A percentile compares a stretch with the other conserved stretches of the same genome.
Evolutionary conservation across 345 rosid genomes (phyloP).

Genomic region (Euphorbia peplus): DNA sequence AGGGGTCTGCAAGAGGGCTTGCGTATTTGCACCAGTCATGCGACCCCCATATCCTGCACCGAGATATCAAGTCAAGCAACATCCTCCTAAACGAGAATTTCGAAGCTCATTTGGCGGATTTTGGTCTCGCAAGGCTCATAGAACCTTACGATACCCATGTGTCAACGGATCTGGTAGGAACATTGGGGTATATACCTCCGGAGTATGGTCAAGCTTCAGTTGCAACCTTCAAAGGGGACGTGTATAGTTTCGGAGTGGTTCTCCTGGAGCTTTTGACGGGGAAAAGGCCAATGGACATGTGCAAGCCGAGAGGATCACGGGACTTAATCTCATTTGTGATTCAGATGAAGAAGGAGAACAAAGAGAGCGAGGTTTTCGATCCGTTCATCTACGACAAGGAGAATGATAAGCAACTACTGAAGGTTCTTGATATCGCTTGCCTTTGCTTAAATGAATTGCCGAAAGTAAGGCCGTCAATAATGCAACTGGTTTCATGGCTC

Average conservation of each 20-base stretch:
- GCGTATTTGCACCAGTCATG: slow-evolving; percentile 76
- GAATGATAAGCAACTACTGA: slow-evolving; percentile 52
- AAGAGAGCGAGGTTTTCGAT: slow-evolving; percentile 69
- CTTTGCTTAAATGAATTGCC: slow-evolving; percentile 60
- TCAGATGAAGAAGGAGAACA: slow-evolving; percentile 59
- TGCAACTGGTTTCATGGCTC: slow-evolving; percentile 69
- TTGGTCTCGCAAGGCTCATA: slow-evolving; percentile 79
- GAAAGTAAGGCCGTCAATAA: slow-evolving; percentile 60
- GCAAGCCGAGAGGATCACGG: slow-evolving; percentile 61
- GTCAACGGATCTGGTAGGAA: slow-evolving; percentile 82
- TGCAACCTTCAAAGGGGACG: slow-evolving; percentile 82
- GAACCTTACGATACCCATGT: slow-evolving; percentile 77
- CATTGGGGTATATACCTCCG: slow-evolving; percentile 85
- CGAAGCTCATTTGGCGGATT: slow-evolving; percentile 81
- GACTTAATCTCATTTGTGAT: slow-evolving; percentile 70
- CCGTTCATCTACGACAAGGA: slow-evolving; percentile 50
- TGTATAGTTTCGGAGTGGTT: slow-evolving; percentile 88
- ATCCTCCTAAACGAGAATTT: slow-evolving; percentile 74
- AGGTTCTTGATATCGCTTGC: slow-evolving; percentile 67
- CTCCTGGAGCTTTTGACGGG: slow-evolving; percentile 84
- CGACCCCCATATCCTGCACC: slow-evolving; percentile 77
- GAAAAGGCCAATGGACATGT: slow-evolving; percentile 84
- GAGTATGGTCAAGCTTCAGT: slow-evolving; percentile 83
- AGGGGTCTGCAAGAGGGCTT: slow-evolving; percentile 68
- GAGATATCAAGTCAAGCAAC: slow-evolving; percentile 82